These are phyloP conservation scores for Cyberlindnera mississippiensis DNA, from an alignment of 805 yeast species.

Conservation along the genomic window DNA sequence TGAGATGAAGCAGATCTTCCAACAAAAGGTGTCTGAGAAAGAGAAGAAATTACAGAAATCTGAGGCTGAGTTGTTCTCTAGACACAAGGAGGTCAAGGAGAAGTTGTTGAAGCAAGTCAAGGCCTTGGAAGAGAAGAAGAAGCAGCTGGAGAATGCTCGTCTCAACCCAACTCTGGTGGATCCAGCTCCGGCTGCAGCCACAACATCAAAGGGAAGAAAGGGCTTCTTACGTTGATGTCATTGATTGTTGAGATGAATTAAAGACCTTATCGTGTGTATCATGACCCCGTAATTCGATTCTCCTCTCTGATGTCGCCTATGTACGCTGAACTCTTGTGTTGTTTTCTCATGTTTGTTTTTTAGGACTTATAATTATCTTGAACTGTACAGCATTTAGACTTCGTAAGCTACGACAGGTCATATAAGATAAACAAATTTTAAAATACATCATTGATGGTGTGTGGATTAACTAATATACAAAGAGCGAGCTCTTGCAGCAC, in stretches of 20 bases:
- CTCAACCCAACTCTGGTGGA: slow-evolving; percentile 36
- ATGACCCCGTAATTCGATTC: no score
- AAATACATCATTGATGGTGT: no score
- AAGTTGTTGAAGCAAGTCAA: slow-evolving; percentile 84
- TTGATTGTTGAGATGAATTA: not conserved
- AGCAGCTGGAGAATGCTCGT: slow-evolving; percentile 64
- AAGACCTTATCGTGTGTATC: not conserved
- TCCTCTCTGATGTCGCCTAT: no score
- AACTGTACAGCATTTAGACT: no score
- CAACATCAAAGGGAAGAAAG: slow-evolving; percentile 61
- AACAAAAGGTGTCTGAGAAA: slow-evolving; percentile 93
- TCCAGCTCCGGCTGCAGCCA: slow-evolving; percentile 32
- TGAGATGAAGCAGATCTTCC: slow-evolving; percentile 95
- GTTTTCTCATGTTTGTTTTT: no score
- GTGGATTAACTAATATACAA: slow-evolving; percentile 7
- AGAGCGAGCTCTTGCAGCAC: slow-evolving; percentile 4
- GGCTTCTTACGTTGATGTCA: slow-evolving; percentile 66
- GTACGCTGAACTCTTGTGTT: no score
- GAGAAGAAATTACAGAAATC: slow-evolving; percentile 95
- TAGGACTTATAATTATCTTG: no score
- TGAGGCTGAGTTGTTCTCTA: slow-evolving; percentile 91
- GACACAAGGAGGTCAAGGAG: slow-evolving; percentile 97
- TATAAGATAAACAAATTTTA: no score
- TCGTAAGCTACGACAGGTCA: no score
- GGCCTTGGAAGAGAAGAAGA: slow-evolving; percentile 87